Conservation (phyloP, 176 grass and related monocot species). For the Triticum dicoccoides region DNA sequence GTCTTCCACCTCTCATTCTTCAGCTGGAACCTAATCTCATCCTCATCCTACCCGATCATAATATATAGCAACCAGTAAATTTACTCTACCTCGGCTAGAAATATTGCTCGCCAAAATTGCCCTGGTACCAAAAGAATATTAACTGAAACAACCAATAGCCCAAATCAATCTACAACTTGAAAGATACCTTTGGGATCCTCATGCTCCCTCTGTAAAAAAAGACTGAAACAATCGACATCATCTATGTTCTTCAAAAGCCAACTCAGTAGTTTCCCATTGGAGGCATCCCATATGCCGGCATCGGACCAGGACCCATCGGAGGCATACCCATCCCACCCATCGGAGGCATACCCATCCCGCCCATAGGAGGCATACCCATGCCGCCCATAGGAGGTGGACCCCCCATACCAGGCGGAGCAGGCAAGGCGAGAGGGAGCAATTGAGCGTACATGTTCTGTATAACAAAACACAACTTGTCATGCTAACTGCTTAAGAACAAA, state of each 20-base stretch:
- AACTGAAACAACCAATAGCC: conserved; percentile 23
- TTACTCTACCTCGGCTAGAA: conserved; percentile 29
- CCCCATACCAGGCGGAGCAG: conserved; percentile 78
- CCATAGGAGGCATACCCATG: conserved; percentile 87
- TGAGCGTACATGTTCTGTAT: conserved; percentile 97
- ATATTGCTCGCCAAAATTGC: conserved; percentile 38
- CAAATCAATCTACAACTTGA: conserved; percentile 42
- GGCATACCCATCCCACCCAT: conserved; percentile 86
- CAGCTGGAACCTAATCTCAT: conserved; percentile 22
- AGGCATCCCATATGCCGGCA: conserved; percentile 61
- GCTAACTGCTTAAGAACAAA: not conserved
- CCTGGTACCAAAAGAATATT: conserved; percentile 55
- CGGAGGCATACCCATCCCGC: conserved; percentile 49
- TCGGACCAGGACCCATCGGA: conserved; percentile 63
- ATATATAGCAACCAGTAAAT: not conserved
- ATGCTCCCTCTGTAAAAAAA: not conserved
- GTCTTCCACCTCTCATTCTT: not conserved
- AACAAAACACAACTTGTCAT: conserved; percentile 21
- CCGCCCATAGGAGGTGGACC: conserved; percentile 60
- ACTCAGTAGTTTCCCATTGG: conserved; percentile 79
- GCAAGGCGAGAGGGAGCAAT: conserved; percentile 86
- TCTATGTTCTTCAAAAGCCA: conserved; percentile 11
- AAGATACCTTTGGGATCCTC: not conserved
- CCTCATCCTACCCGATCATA: conserved; percentile 21
- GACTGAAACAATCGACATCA: not conserved